Evolutionary conservation across 306 rosid genomes (phyloP), one percentile per base, ranked within the genome.

Genomic region (Sindora glabra): DNA sequence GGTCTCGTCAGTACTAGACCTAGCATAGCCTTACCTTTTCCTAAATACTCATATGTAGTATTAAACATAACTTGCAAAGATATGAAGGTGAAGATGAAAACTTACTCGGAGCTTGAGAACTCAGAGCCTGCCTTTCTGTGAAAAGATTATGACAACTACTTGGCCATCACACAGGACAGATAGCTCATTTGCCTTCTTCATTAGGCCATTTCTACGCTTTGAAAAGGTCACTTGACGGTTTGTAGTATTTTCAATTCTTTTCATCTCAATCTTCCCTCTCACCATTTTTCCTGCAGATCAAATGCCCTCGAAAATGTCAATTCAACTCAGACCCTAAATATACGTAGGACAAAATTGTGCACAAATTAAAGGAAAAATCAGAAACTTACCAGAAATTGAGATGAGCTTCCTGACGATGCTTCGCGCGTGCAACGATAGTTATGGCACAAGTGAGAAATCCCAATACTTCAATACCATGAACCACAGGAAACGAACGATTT

Each of bases 131-230:
- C 84, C 95, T 22, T 64, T 76, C 62, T 87, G 89, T 2, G 95
- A 83, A 59, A 86, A 86, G 63, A 86, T 24, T n/a, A 86, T 68
- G 3, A 66, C 82, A 8, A 82, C 85, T 46, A 86, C 69, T 65
- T 80, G 69, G 2, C 82, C 87, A 8, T 86, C 90, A 66, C 90
- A 83, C 0, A 86, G 90, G 19, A 86, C 82, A 0, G 88, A 83
- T 38, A 86, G 82, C 71, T 86, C 95, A 36, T 40, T 52, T 12
- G 94, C 94, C 33, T 86, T 86, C 82, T 82, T 86, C 45, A 86
- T 44, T 37, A 81, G 64, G 45, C 95, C 95, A 18, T 23, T 72
- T 72, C 82, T 23, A 9, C 90, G 75, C 75, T 86, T 83, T 2
- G 88, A 71, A 56, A 86, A 83, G 0, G 90, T 81, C 56, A 81